These are phyloP conservation scores for Blastocladiella britannica DNA, from an alignment of 192 early-diverging fungal genomes.

Conservation along the genomic window DNA sequence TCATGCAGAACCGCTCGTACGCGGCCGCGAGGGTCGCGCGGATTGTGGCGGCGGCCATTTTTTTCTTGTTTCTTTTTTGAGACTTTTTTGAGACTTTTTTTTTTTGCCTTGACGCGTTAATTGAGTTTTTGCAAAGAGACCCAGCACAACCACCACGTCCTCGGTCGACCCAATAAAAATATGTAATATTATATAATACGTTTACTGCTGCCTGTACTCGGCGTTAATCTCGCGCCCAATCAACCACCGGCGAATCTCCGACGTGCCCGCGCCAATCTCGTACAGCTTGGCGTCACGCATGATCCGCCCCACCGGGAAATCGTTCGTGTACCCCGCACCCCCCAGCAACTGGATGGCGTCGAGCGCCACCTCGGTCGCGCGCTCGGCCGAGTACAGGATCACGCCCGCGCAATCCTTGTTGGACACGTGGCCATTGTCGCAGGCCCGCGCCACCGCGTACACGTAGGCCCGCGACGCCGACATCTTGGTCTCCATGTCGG, in stretches of 20 bases:
- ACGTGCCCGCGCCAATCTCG: constrained; percentile 91
- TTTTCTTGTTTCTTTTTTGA: too few relatives aligned
- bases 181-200: too few relatives aligned
- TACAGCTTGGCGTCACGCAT: constrained; percentile 86
- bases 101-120: too few relatives aligned
- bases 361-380: constrained; percentile 76
- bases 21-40: background rate
- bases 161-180: too few relatives aligned
- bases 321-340: constrained; percentile 91
- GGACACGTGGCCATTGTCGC: constrained; percentile 21
- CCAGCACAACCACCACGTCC: too few relatives aligned
- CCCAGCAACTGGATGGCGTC: constrained; percentile 87
- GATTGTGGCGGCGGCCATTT: too few relatives aligned
- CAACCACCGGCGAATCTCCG: constrained; percentile 78
- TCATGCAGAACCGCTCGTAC: background rate
- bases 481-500: constrained; percentile 94
- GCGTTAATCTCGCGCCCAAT: constrained; percentile 30
- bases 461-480: constrained; percentile 75
- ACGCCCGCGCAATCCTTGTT: constrained; percentile 72
- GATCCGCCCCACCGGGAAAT: constrained; percentile 68
- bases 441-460: constrained; percentile 73
- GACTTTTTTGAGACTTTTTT: too few relatives aligned
- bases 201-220: background rate
- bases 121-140: too few relatives aligned
- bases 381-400: constrained; percentile 81